Percentiles rank a stretch among this genome's conserved stretches.
Conservation (phyloP, 2,329 filamentous ascomycete genomes). For the Daldinia sp. region DNA sequence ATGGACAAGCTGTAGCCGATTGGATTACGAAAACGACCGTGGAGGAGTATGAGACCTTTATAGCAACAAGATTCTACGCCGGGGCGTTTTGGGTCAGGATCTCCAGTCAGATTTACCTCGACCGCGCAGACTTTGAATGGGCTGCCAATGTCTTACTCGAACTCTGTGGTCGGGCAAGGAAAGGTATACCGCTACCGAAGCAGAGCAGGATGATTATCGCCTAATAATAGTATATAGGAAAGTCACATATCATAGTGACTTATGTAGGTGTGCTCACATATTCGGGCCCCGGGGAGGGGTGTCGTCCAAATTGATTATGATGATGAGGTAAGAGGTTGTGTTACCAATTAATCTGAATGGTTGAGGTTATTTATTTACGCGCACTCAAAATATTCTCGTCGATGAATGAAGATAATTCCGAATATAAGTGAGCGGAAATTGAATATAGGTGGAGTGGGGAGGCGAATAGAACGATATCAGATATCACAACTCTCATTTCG, state of each 20-base stretch:
- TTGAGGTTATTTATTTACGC: constrained; percentile 7
- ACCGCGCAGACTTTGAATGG: constrained; percentile 43
- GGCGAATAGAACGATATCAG: constrained; percentile 21
- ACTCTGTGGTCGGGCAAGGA: constrained; percentile 39
- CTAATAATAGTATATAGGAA: neutral
- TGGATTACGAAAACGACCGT: constrained; percentile 46
- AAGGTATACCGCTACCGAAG: constrained; percentile 26
- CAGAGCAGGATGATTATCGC: neutral
- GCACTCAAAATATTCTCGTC: neutral
- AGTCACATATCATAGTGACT: neutral
- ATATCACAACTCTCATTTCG: constrained; percentile 26
- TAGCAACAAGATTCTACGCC: constrained; percentile 43
- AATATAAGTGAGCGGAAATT: neutral
- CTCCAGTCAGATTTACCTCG: constrained; percentile 43
- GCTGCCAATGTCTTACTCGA: constrained; percentile 42
- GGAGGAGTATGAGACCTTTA: constrained; percentile 44
- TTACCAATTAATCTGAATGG: constrained; percentile 16
- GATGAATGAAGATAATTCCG: neutral
- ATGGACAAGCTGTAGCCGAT: constrained; percentile 39
- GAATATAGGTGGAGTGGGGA: neutral
- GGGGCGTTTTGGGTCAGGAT: constrained; percentile 43
- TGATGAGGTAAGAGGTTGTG: neutral
- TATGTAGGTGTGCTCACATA: neutral
- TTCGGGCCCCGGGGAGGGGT: neutral
- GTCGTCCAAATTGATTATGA: neutral